A percentile compares a stretch with the other conserved stretches of the same genome.
Evolutionary conservation across 225 moss, liverwort and hornwort species (phyloP).

Genomic region (Rhytidiadelphus loreus): DNA sequence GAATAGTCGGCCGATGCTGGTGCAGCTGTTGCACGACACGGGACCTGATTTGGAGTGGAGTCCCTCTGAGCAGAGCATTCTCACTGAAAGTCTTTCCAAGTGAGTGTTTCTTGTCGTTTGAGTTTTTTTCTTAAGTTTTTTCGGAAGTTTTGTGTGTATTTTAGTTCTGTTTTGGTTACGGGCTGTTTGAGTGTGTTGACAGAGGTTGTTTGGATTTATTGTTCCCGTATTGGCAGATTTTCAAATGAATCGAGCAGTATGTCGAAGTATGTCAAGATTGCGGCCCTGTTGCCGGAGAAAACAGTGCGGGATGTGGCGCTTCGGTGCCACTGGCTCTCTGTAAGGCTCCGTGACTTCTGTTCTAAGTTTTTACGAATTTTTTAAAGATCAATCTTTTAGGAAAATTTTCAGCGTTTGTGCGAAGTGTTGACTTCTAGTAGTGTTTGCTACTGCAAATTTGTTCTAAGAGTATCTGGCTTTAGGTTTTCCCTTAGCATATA

Average conservation of each 20-base stretch:
- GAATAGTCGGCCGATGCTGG: background rate
- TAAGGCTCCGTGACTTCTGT: background rate
- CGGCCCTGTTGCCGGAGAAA: conserved; percentile 75
- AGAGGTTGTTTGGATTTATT: background rate
- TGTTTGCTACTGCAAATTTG: background rate
- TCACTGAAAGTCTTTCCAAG: conserved; percentile 17
- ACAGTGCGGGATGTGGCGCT: conserved; percentile 92
- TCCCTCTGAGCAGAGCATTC: conserved; percentile 25
- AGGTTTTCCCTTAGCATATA: background rate
- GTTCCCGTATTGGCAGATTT: conserved; percentile 31
- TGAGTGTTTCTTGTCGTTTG: background rate
- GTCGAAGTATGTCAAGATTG: conserved; percentile 74
- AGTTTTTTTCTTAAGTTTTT: background rate
- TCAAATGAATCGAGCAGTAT: conserved; percentile 53
- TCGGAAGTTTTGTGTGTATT: background rate
- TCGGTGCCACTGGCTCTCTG: conserved; percentile 89
- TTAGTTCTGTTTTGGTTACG: background rate
- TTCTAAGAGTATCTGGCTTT: background rate
- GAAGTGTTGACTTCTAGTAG: background rate
- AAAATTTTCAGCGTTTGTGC: background rate
- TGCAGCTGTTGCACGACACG: conserved; percentile 32
- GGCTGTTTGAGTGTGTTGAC: background rate
- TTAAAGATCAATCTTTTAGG: background rate
- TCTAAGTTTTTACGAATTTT: background rate
- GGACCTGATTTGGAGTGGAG: conserved; percentile 52